Evolutionary conservation across 2,329 filamentous ascomycete species (phyloP), one percentile per base, ranked within the genome.

Genomic region (Elsinoe ampelina): DNA sequence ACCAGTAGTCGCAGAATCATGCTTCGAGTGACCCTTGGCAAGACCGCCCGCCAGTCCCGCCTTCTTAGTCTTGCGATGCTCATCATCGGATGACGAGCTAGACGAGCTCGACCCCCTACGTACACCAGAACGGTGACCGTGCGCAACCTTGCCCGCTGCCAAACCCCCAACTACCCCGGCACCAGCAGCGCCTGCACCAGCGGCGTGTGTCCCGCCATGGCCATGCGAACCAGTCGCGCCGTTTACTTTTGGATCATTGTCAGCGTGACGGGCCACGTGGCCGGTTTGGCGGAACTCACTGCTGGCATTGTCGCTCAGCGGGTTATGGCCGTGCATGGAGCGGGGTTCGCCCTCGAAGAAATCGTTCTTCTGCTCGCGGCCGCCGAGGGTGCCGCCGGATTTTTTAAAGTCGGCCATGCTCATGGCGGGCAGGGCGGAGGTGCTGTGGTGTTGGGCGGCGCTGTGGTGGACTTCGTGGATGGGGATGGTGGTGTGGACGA

Each of bases 391-490:
- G 42, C 81, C 80, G 12, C 81, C 80, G 54, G 77, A 68, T 58
- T 70, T 66, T 70, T 76, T 77, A 67, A 86, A 89, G 63, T 89
- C 84, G 0, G 76, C 72, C 66, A 89, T 75, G 35, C 74, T 81
- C 66, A 87, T 82, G 10, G 79, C 69, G 1, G 85, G 85, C 0
- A 89, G 75, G 2, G 80, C 75, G 0, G 83, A 82, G 1, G 82
- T 78, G 42, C 77, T 75, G 65, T 89, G 86, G 66, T 86, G 81
- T 58, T 85, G 77, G 1, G 84, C 75, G 12, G 79, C 75, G 52
- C 84, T 81, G 63, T 87, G 82, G 66, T 89, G 85, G 1, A 80
- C 78, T 71, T 89, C 86, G 61, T 89, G 85, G 41, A 89, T 77
- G 0, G 85, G 86, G 0, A 86, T 75, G 1, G 83, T 87, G 20